Evolutionary conservation across 805 yeast species (phyloP), one percentile per base, ranked within the genome.

Genomic region (Maudiozyma pseudohumilis): DNA sequence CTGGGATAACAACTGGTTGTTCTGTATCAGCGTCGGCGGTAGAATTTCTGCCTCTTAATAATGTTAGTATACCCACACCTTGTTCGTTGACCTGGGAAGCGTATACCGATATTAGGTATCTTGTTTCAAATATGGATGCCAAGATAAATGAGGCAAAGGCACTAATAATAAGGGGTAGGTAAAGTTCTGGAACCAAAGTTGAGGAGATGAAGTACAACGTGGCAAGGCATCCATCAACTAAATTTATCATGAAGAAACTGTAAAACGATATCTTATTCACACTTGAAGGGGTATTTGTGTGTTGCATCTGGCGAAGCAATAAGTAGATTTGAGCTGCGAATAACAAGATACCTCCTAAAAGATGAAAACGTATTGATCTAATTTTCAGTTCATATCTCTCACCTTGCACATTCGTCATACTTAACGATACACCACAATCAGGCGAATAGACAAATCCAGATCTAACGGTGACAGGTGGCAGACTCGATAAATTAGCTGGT

Each of bases 371-470:
- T 27, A 71, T 56, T 29, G 58, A 43, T 18, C 58, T 43, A 15
- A 59, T 54, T 32, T 62, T 61, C 2, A 52, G 19, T 50, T 79
- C 88, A 35, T 63, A 58, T 42, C 77, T 72, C n/a, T 70, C 60
- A 1, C 96, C 96, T 11, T 40, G 38, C 2, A 64, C 57, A 6
- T 50, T 44, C 6, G 56, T 55, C 6, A 71, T 29, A 5, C 60
- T 55, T 4, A 84, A 42, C 2, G 71, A 53, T 2, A 80, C 52
- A 0, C 88, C 94, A 64, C 97, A 88, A 53, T 88, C 95, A 0
- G 96, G 96, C 0, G 95, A 85, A 51, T 83, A 87, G 15, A 85
- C 41, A 11, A 85, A 44, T 6, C 80, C 86, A 9, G 69, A 59
- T 2, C 69, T 55, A 8, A 88, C 49, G 23, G 61, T 61, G 13